A percentile compares a stretch with the other conserved stretches of the same genome.
Evolutionary conservation across 2,329 filamentous ascomycete species (phyloP).

Genomic region (Zymoseptoria pseudotritici): DNA sequence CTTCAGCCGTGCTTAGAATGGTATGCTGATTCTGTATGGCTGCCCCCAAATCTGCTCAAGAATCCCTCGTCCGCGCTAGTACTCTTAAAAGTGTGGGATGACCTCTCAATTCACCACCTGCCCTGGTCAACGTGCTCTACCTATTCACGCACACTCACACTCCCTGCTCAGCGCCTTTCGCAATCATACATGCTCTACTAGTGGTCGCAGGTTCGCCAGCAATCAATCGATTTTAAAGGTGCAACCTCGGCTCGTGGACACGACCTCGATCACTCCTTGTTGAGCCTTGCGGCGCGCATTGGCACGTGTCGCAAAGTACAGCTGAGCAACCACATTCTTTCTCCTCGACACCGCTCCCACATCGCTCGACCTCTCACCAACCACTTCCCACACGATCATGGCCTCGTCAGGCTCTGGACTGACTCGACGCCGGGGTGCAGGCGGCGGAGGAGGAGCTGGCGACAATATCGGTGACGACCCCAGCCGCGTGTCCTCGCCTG

Average conservation of each 20-base stretch:
- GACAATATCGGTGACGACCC: conserved; percentile 56
- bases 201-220: not conserved
- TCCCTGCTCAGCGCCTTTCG: not conserved
- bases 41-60: too few species aligned
- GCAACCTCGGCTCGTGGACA: not conserved
- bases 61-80: too few species aligned
- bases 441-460: conserved; percentile 49
- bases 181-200: not conserved
- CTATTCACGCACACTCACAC: not conserved
- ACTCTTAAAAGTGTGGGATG: not conserved
- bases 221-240: not conserved
- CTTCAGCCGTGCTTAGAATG: not conserved
- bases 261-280: not conserved
- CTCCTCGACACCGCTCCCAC: not conserved
- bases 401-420: conserved; percentile 66
- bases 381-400: conserved; percentile 37
- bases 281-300: not conserved
- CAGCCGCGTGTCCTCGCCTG: conserved; percentile 59
- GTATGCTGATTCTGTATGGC: not conserved
- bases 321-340: not conserved
- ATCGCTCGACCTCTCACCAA: not conserved
- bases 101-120: not conserved
- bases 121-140: not conserved
- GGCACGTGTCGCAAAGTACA: not conserved
- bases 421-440: conserved; percentile 62